Conservation (phyloP, 306 rosid genomes). For the Acmispon strigosus region DNA sequence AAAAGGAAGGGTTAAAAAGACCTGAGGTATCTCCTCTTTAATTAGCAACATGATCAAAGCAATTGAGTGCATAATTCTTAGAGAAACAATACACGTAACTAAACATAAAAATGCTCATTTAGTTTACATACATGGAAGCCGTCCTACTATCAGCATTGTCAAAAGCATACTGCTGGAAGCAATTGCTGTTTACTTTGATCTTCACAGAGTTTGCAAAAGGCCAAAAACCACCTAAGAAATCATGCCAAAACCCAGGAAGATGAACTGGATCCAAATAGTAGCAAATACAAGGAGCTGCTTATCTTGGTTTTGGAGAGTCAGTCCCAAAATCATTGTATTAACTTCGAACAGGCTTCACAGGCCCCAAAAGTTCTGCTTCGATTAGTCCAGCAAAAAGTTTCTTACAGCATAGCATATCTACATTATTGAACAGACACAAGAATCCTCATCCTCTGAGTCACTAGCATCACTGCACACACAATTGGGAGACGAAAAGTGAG, state of each 20-base stretch:
- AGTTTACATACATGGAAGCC: conserved; percentile 26
- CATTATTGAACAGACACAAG: conserved; percentile 68
- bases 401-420: conserved; percentile 34
- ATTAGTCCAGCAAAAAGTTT: conserved; percentile 25
- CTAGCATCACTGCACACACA: conserved; percentile 57
- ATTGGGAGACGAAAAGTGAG: conserved; percentile 18
- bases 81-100: neutral
- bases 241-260: conserved; percentile 5
- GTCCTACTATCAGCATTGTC: conserved; percentile 13
- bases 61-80: conserved; percentile 1
- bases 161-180: conserved; percentile 5
- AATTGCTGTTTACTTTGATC: conserved; percentile 19
- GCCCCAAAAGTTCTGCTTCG: conserved; percentile 3
- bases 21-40: conserved; percentile 4
- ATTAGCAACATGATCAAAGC: neutral
- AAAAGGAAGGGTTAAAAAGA: neutral
- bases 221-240: conserved; percentile 17
- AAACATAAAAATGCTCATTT: conserved; percentile 15
- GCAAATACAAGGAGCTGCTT: conserved; percentile 13
- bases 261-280: conserved; percentile 20
- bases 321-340: conserved; percentile 20
- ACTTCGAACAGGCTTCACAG: conserved; percentile 6
- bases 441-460: conserved; percentile 69
- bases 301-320: conserved; percentile 21
- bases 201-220: conserved; percentile 4